These are phyloP conservation scores for Suillus sp. DNA, from an alignment of 768 basidiomycete genomes.

Conservation along the genomic window DNA sequence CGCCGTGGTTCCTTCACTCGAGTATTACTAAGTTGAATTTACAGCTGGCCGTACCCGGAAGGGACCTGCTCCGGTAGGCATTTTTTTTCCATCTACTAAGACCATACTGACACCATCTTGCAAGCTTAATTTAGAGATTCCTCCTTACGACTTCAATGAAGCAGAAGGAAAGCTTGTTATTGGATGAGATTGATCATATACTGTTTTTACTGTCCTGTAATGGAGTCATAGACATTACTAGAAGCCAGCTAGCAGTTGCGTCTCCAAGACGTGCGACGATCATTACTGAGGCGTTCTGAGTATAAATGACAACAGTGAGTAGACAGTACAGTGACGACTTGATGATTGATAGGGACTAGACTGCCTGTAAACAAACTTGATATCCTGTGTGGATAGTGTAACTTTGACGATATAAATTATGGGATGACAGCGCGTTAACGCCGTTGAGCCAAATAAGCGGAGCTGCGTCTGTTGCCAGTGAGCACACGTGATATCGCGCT, in stretches of 20 bases:
- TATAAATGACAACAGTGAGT: background rate
- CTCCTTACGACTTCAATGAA: conserved; percentile 85
- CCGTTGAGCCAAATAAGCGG: conserved; percentile 14
- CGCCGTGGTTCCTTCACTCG: background rate
- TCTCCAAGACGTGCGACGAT: background rate
- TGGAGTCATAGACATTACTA: conserved; percentile 26
- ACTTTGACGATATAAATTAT: background rate
- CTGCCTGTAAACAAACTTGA: background rate
- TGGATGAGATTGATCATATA: conserved; percentile 51
- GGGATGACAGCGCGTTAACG: background rate
- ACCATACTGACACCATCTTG: conserved; percentile 17
- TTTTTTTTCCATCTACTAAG: background rate
- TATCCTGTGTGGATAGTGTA: background rate
- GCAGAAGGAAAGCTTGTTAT: conserved; percentile 84
- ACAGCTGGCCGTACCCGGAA: conserved; percentile 92
- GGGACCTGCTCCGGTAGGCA: conserved; percentile 90
- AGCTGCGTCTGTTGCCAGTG: conserved; percentile 14
- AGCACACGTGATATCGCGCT: conserved; percentile 28
- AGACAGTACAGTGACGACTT: background rate
- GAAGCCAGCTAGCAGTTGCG: conserved; percentile 13
- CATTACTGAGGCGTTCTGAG: background rate
- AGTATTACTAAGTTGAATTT: conserved; percentile 17
- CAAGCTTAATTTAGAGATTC: conserved; percentile 93
- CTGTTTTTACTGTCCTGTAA: conserved; percentile 22
- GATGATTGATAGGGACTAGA: background rate